These are phyloP conservation scores for Penicillium sp. DNA, from an alignment of 2,329 filamentous ascomycete genomes.

Conservation along the genomic window DNA sequence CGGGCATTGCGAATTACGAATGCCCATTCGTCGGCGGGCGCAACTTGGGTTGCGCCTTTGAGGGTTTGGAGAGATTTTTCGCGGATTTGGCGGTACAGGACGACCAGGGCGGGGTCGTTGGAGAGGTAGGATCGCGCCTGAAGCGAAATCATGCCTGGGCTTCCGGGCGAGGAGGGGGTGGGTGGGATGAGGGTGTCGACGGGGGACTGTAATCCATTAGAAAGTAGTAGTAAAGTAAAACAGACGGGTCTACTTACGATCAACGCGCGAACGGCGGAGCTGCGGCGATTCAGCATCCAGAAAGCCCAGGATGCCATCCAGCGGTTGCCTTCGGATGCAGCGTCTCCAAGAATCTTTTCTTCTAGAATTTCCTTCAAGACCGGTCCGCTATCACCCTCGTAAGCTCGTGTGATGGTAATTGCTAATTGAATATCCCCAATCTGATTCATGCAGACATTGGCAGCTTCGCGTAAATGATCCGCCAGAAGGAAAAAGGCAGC, in stretches of 20 bases:
- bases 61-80: conserved; percentile 78
- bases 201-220: conserved; percentile 57
- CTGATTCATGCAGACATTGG: conserved; percentile 81
- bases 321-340: conserved; percentile 76
- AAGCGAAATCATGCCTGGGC: conserved; percentile 55
- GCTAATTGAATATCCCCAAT: conserved; percentile 86
- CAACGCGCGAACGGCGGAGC: conserved; percentile 78
- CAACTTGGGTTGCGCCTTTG: conserved; percentile 76
- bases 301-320: conserved; percentile 97
- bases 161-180: conserved; percentile 52
- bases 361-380: conserved; percentile 70
- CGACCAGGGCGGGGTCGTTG: conserved; percentile 83
- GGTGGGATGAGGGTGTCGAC: conserved; percentile 63
- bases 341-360: conserved; percentile 73
- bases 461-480: conserved; percentile 77
- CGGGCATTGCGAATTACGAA: conserved; percentile 83
- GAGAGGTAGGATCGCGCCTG: conserved; percentile 76
- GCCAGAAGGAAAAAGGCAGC: conserved; percentile 93
- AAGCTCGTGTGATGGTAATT: conserved; percentile 80
- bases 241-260: conserved; percentile 55
- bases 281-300: conserved; percentile 78
- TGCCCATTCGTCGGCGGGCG: conserved; percentile 75
- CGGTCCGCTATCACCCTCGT: conserved; percentile 77
- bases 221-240: conserved; percentile 1
- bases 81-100: conserved; percentile 81